phyloP scores from a whole-genome alignment of 805 yeast genomes.

The Myxozyma kluyveri region DNA sequence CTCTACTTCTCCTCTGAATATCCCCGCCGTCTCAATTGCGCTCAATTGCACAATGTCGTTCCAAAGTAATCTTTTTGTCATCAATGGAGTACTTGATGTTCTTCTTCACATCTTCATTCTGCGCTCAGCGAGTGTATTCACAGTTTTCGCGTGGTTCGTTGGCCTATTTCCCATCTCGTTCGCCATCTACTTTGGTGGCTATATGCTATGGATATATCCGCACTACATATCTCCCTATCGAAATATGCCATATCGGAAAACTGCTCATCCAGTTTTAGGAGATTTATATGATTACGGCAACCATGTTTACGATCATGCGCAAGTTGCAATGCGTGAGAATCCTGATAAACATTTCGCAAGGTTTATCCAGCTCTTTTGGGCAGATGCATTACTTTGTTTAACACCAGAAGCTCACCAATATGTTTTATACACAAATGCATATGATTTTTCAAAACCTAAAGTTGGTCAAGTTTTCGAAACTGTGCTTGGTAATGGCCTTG shows the following conservation, averaged over 20 bases:
- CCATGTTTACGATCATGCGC: not conserved
- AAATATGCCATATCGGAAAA: conserved; percentile 8
- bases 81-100: too few species aligned
- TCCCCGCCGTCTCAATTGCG: too few species aligned
- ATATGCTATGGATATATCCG: conserved; percentile 22
- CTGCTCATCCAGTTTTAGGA: too few species aligned
- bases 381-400: too few species aligned
- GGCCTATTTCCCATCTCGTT: too few species aligned
- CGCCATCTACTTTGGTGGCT: too few species aligned
- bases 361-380: not conserved
- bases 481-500: conserved; percentile 22
- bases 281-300: conserved; percentile 20
- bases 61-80: too few species aligned
- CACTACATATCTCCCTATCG: conserved; percentile 18
- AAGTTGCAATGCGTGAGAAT: conserved; percentile 8
- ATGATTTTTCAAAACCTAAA: conserved; percentile 18
- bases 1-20: too few species aligned
- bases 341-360: conserved; percentile 9
- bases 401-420: conserved; percentile 14
- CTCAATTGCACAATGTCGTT: too few species aligned
- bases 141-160: too few species aligned
- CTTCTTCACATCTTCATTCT: too few species aligned
- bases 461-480: conserved; percentile 6
- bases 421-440: conserved; percentile 17
- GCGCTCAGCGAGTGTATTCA: too few species aligned